Conservation (phyloP, 1,139 yeast species). For the Zygosaccharomyces sapae region DNA sequence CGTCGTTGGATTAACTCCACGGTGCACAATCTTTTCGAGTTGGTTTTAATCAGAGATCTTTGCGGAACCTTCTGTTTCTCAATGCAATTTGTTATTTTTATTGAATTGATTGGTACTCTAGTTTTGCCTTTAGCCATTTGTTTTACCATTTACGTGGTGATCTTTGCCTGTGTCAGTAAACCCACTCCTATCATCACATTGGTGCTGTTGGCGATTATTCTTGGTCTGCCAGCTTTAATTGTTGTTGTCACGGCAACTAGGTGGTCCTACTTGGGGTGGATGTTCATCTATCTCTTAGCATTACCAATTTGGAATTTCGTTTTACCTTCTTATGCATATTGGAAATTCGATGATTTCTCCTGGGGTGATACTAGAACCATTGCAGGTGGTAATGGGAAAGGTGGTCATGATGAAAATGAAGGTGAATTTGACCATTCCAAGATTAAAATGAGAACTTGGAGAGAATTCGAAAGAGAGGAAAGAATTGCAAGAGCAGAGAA, state of each 20-base stretch:
- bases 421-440: slow-evolving; percentile 88
- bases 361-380: slow-evolving; percentile 98
- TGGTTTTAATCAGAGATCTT: slow-evolving; percentile 79
- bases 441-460: slow-evolving; percentile 89
- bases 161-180: slow-evolving; percentile 66
- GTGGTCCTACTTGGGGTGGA: slow-evolving; percentile 72
- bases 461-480: slow-evolving; percentile 77
- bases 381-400: slow-evolving; percentile 57
- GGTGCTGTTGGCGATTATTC: slow-evolving; percentile 70
- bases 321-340: slow-evolving; percentile 80
- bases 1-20: slow-evolving; percentile 99
- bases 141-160: slow-evolving; percentile 78
- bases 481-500: slow-evolving; percentile 15
- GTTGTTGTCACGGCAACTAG: slow-evolving; percentile 87
- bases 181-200: slow-evolving; percentile 85
- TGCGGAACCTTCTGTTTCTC: slow-evolving; percentile 98
- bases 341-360: slow-evolving; percentile 97
- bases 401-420: slow-evolving; percentile 59
- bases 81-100: slow-evolving; percentile 88
- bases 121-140: slow-evolving; percentile 90
- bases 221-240: slow-evolving; percentile 86
- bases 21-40: slow-evolving; percentile 90
- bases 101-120: slow-evolving; percentile 85
- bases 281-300: slow-evolving; percentile 73
- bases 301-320: slow-evolving; percentile 95